Conservation (phyloP, 2,329 filamentous ascomycete genomes). For the Tolypocladium tundrense region DNA sequence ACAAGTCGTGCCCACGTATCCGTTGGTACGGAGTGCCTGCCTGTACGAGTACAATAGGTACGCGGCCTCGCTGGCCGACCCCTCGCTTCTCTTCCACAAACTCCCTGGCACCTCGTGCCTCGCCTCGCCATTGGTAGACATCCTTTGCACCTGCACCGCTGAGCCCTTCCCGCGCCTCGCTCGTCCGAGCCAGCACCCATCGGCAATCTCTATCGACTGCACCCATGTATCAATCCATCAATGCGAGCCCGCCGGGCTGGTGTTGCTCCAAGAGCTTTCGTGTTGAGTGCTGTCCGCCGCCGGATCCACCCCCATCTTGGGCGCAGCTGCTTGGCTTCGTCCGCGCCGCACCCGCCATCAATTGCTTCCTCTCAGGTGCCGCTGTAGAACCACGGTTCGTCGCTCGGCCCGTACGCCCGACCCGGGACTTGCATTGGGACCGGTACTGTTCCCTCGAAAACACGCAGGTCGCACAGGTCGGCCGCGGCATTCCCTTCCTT, state of each 20-base stretch:
- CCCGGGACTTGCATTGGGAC: slow-evolving; percentile 56
- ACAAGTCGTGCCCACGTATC: too few species aligned
- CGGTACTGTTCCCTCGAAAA: slow-evolving; percentile 47
- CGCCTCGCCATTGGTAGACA: too few species aligned
- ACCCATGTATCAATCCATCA: background rate
- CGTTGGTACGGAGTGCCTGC: too few species aligned
- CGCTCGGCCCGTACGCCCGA: slow-evolving; percentile 30
- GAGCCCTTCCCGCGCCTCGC: background rate
- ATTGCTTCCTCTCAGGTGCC: slow-evolving; percentile 11
- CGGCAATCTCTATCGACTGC: background rate
- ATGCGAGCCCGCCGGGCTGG: background rate
- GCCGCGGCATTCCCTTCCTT: slow-evolving; percentile 5
- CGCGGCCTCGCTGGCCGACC: too few species aligned
- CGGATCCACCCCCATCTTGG: background rate
- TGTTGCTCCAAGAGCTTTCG: background rate
- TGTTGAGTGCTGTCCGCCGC: background rate
- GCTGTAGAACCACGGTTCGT: slow-evolving; percentile 33
- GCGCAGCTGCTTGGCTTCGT: background rate
- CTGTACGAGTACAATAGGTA: too few species aligned
- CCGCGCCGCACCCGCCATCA: background rate
- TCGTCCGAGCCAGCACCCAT: background rate
- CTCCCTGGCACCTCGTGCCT: too few species aligned
- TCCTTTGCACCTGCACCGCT: too few species aligned
- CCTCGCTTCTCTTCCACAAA: too few species aligned
- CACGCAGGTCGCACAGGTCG: slow-evolving; percentile 14